Conservation (phyloP, 108 stramenopile genomes). For the Fragilariopsis cylindrus region DNA sequence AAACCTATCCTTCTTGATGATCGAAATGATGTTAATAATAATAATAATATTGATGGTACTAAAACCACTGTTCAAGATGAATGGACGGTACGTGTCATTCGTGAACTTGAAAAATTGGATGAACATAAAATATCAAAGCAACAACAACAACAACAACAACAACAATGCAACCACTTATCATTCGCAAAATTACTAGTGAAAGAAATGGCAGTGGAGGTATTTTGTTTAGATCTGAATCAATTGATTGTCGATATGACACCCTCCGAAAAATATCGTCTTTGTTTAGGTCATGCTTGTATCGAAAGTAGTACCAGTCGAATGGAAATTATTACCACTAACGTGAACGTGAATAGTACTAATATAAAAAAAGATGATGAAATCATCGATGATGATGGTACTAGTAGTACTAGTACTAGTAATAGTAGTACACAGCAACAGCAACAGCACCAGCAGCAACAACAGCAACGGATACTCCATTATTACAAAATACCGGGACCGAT, state of each 20-base stretch:
- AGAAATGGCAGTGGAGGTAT: background rate
- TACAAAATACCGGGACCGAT: slow-evolving; percentile 36
- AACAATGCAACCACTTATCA: background rate
- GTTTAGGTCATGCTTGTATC: slow-evolving; percentile 33
- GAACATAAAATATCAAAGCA: background rate
- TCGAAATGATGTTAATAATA: slow-evolving; percentile 7
- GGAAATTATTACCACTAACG: background rate
- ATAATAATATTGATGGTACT: background rate
- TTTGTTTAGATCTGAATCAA: background rate
- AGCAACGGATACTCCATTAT: no score
- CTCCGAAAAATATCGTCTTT: slow-evolving; percentile 37
- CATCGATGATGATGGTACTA: background rate
- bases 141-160: background rate
- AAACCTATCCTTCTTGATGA: slow-evolving; percentile 37
- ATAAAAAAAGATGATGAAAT: no score
- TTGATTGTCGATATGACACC: slow-evolving; percentile 34
- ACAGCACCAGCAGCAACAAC: background rate
- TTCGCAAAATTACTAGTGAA: background rate
- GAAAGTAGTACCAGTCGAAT: slow-evolving; percentile 21
- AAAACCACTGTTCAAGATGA: background rate
- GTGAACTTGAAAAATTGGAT: background rate
- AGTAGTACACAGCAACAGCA: background rate
- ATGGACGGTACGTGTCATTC: background rate
- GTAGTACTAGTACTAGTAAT: background rate
- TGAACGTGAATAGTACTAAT: no score